phyloP scores from a whole-genome alignment of 2,329 filamentous ascomycete species.

The Botryotinia narcissicola region DNA sequence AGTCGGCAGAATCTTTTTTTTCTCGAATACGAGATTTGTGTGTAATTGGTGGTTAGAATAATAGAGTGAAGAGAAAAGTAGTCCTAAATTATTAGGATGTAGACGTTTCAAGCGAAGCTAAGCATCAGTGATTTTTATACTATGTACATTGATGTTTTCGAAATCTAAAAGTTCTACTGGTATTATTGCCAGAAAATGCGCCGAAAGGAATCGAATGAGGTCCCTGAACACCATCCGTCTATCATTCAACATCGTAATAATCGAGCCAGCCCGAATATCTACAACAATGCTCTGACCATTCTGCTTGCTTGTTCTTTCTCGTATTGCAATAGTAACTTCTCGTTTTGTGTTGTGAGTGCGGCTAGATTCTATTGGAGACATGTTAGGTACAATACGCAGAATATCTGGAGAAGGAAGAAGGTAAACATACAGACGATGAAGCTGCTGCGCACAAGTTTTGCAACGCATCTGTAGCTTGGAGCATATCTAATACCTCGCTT shows the following conservation, averaged over 20 bases:
- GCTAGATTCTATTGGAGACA: slow-evolving; percentile 12
- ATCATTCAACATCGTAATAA: not conserved
- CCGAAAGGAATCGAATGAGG: not conserved
- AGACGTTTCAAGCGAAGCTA: not conserved
- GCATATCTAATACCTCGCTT: not conserved
- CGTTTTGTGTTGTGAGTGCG: slow-evolving; percentile 2
- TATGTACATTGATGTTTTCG: not conserved
- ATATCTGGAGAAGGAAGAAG: not conserved
- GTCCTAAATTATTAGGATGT: not conserved
- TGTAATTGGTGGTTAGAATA: not conserved
- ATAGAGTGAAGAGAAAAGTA: not conserved
- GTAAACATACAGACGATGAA: not conserved
- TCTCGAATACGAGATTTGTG: not conserved
- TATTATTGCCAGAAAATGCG: not conserved
- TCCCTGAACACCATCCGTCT: not conserved
- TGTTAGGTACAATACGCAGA: not conserved
- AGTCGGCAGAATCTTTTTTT: not conserved
- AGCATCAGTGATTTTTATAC: not conserved
- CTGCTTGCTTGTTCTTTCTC: slow-evolving; percentile 4
- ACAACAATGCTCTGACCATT: slow-evolving; percentile 11
- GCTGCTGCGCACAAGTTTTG: not conserved
- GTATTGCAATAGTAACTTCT: not conserved
- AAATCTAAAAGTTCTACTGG: not conserved
- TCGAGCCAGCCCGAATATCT: not conserved
- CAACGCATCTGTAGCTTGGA: not conserved